Conservation (phyloP, 1,284 basidiomycete genomes). For the Naganishia liquefaciens region DNA sequence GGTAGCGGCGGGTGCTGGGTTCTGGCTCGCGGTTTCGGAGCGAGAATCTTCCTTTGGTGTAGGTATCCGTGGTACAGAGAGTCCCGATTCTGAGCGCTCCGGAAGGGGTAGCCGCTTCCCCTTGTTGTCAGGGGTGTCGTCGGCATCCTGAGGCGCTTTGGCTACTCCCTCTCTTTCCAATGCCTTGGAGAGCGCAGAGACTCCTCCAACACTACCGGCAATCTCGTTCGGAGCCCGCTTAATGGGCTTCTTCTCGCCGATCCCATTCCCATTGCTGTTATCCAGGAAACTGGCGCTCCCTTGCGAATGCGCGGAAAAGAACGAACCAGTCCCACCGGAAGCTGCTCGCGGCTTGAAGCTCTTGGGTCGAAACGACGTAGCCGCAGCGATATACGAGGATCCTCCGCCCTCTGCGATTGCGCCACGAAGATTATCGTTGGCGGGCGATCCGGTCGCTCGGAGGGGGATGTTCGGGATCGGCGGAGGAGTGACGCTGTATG, state of each 20-base stretch:
- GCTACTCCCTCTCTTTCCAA: conserved; percentile 20
- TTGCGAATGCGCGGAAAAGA: conserved; percentile 8
- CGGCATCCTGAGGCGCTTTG: conserved; percentile 1
- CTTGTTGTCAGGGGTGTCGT: conserved; percentile 4
- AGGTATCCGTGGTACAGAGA: conserved; percentile 7
- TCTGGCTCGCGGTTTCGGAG: not conserved
- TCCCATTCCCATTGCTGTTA: not conserved
- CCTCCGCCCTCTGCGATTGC: conserved; percentile 20
- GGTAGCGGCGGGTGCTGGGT: not conserved
- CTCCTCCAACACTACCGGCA: conserved; percentile 2
- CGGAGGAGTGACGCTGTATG: conserved; percentile 33
- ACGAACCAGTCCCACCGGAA: not conserved
- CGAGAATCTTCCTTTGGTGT: not conserved
- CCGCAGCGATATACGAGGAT: conserved; percentile 19
- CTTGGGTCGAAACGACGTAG: conserved; percentile 32
- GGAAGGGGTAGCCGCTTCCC: not conserved
- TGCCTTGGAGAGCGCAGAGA: conserved; percentile 19
- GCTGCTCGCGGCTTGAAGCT: conserved; percentile 11
- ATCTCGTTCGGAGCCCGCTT: not conserved
- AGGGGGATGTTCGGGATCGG: conserved; percentile 41
- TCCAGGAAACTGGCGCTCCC: conserved; percentile 2
- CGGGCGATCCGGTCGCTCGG: conserved; percentile 32
- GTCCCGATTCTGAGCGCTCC: not conserved
- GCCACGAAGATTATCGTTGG: conserved; percentile 14
- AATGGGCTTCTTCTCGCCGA: conserved; percentile 7